Conservation (phyloP, 2,329 filamentous ascomycete species). For the Colletotrichum musae region DNA sequence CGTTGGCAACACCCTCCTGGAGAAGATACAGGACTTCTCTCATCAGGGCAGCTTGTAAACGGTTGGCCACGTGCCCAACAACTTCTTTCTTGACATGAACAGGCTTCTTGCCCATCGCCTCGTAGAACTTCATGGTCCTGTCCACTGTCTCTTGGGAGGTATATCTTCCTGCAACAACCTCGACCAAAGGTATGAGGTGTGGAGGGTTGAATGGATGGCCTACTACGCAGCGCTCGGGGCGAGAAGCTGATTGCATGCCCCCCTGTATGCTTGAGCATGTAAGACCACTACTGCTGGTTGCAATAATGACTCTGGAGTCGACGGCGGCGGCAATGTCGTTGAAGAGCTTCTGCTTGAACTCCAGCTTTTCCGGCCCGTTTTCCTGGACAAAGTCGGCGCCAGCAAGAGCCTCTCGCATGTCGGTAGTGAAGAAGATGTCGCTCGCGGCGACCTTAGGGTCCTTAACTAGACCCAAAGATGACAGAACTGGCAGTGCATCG, state of each 20-base stretch:
- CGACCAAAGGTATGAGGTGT: conserved; percentile 62
- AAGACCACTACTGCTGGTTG: conserved; percentile 45
- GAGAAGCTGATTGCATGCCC: not conserved
- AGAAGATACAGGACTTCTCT: conserved; percentile 32
- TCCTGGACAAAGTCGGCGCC: conserved; percentile 54
- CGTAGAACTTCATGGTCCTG: conserved; percentile 55
- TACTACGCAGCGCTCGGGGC: conserved; percentile 55
- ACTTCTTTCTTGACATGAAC: conserved; percentile 57
- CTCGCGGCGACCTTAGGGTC: not conserved
- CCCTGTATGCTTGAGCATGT: conserved; percentile 54
- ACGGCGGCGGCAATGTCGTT: conserved; percentile 50
- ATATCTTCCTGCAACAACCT: conserved; percentile 56
- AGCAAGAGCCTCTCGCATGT: conserved; percentile 31
- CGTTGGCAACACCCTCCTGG: conserved; percentile 24
- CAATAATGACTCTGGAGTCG: conserved; percentile 53
- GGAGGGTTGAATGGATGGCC: conserved; percentile 65
- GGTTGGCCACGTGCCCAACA: conserved; percentile 60
- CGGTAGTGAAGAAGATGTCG: conserved; percentile 28
- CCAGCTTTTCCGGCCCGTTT: conserved; percentile 56
- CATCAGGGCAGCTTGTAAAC: conserved; percentile 52
- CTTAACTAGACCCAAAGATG: conserved; percentile 20
- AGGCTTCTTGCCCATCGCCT: conserved; percentile 55
- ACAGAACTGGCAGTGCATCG: conserved; percentile 32
- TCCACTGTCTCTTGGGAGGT: conserved; percentile 47
- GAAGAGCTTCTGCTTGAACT: conserved; percentile 56